Evolutionary conservation across 83 land plant genomes (phyloP), one percentile per base, ranked within the genome.

Genomic region (Isoetes engelmannii): DNA sequence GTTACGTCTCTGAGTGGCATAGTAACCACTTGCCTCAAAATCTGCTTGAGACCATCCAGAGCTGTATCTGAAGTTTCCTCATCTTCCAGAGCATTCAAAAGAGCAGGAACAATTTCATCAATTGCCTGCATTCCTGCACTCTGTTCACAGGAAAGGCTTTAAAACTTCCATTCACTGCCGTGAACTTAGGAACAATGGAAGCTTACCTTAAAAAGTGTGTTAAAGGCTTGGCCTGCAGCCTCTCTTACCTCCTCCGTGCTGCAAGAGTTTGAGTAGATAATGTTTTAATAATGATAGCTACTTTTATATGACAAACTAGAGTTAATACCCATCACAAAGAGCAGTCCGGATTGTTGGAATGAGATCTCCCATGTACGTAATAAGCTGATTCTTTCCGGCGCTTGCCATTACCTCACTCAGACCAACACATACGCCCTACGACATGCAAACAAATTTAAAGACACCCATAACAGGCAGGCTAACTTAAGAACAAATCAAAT

Each of bases 121-220:
- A 96, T 87, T 47, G 99, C 99, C 85, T 92, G 99, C 97, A 96
- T 79, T 63, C 99, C 99, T 63, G 99, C 97, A 82, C 92, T 96
- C 99, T 96, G 76, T 28, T 28, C 37, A 28, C 37, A 28, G 37
- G 37, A 28, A 28, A 28, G 2, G 37, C 37, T 28, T 28, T 28
- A 28, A 28, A 28, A 28, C 37, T 28, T 28, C 37, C 37, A 28
- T 28, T 28, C 37, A 28, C 37, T 28, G 37, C 37, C 2, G 2
- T 28, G 37, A 28, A 28, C 2, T 28, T 28, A 28, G 2, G 2
- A 28, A 28, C 37, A 46, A 45, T 1, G 49, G 69, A 44, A 42
- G 45, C 42, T 19, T 61, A 92, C 99, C 99, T 92, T 96, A 80
- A 85, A 96, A 15, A 96, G 86, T 37, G 99, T 96, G 77, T 97